Evolutionary conservation across 176 grass and related monocot genomes (phyloP).

Genomic region (Saccharum officinarum): DNA sequence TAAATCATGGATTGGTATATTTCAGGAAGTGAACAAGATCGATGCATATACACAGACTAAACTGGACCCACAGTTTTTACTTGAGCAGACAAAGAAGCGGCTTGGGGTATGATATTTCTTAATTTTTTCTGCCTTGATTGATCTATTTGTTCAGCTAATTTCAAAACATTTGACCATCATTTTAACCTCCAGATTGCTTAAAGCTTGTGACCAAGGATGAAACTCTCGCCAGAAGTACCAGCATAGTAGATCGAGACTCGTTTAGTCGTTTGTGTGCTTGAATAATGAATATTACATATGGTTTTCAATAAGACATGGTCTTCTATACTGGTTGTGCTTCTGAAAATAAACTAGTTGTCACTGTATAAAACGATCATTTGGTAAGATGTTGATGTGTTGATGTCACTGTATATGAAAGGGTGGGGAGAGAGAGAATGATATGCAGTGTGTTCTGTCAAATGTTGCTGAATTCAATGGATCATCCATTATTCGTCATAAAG

Average conservation of each 20-base stretch:
- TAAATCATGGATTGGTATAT: constrained; percentile 16
- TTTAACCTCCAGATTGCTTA: constrained; percentile 46
- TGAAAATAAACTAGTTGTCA: background rate
- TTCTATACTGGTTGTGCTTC: background rate
- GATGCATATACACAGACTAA: constrained; percentile 65
- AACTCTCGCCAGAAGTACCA: background rate
- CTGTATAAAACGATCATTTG: too few relatives aligned
- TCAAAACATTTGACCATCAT: background rate
- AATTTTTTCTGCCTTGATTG: background rate
- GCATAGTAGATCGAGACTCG: background rate
- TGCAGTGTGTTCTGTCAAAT: background rate
- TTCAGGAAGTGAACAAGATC: constrained; percentile 82
- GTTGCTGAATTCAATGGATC: background rate
- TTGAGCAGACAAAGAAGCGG: background rate
- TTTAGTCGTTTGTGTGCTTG: background rate
- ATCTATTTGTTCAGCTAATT: background rate
- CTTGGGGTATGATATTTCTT: too few relatives aligned
- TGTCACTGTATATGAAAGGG: background rate
- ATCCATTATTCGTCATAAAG: too few relatives aligned
- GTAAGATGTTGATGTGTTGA: too few relatives aligned
- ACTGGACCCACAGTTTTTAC: constrained; percentile 55
- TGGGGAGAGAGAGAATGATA: background rate
- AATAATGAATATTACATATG: background rate
- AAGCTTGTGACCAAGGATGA: constrained; percentile 28
- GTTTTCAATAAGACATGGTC: constrained; percentile 27